Evolutionary conservation across 768 basidiomycete genomes (phyloP), one percentile per base, ranked within the genome.

Genomic region (Termitomyces sp.): DNA sequence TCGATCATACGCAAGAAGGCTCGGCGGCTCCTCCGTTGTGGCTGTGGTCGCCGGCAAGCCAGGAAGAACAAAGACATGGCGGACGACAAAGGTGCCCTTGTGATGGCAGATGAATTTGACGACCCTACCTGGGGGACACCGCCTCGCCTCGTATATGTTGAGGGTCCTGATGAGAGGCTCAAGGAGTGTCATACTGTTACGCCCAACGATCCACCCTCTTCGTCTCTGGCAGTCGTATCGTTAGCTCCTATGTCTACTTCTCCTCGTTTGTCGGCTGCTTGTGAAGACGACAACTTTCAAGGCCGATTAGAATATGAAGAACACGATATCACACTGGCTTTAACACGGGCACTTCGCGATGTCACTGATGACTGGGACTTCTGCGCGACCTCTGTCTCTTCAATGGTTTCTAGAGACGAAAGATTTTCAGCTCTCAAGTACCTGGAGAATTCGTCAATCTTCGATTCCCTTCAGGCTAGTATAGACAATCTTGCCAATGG

Each of bases 301-400:
- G 52, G 60, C 27, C 65, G 61, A 9, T 61, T 69, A 14, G 62
- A 62, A 19, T 55, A 56, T 14, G 70, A 72, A 59, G 70, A 70
- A 61, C 57, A 57, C 28, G 66, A 68, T 46, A 68, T 71, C 41
- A 61, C 64, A 10, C 57, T 63, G 52, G 66, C 70, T 14, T 55
- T 68, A 35, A 58, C 37, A 42, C 50, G 59, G n/a, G 64, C 66
- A 10, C 54, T 62, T 44, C 54, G 64, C 35, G 55, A 62, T 39
- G 5, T 27, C 19, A 11, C 40, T 16, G 37, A 50, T 54, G 41
- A 51, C 28, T n/a, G 39, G n/a, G 25, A 41, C 30, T 40, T 28
- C 14, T 5, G 30, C 19, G 39, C 17, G 6, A 12, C 6, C 17
- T 40, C 47, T 17, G 28, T 25, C 19, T 14, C 23, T 16, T 43